Evolutionary conservation across 306 rosid species (phyloP).

Genomic region (Elaeagnus macrophylla): DNA sequence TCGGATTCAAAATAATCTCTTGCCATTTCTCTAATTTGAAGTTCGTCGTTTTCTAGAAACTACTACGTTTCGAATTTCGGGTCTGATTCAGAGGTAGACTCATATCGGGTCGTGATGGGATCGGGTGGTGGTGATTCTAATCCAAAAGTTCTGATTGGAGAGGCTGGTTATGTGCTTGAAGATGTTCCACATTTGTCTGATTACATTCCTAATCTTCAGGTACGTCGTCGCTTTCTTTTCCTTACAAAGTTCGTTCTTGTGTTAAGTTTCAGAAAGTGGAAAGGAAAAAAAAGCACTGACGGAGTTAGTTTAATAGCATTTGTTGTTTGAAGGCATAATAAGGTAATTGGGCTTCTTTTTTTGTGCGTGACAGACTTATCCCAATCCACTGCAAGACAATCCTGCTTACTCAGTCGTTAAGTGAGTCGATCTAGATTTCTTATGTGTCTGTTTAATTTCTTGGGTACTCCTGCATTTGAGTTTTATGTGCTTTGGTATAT

Average conservation of each 20-base stretch:
- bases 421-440: slow-evolving; percentile 29
- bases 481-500: not conserved
- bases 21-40: no score
- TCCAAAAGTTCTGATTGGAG: slow-evolving; percentile 37
- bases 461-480: not conserved
- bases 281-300: not conserved
- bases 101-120: slow-evolving; percentile 20
- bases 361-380: slow-evolving; percentile 43
- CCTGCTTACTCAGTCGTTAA: slow-evolving; percentile 93
- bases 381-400: slow-evolving; percentile 84
- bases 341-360: slow-evolving; percentile 7
- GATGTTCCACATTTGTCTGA: slow-evolving; percentile 84
- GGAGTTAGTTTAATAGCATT: not conserved
- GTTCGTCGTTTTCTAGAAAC: not conserved
- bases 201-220: slow-evolving; percentile 63
- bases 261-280: not conserved
- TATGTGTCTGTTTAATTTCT: not conserved
- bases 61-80: not conserved
- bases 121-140: slow-evolving; percentile 23
- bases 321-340: not conserved
- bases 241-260: no score
- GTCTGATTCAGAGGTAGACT: slow-evolving; percentile 6
- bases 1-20: not conserved
- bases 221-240: slow-evolving; percentile 27
- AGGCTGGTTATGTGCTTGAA: slow-evolving; percentile 62